phyloP scores from a whole-genome alignment of 2,329 filamentous ascomycete genomes.

The Pseudogymnoascus sp. region DNA sequence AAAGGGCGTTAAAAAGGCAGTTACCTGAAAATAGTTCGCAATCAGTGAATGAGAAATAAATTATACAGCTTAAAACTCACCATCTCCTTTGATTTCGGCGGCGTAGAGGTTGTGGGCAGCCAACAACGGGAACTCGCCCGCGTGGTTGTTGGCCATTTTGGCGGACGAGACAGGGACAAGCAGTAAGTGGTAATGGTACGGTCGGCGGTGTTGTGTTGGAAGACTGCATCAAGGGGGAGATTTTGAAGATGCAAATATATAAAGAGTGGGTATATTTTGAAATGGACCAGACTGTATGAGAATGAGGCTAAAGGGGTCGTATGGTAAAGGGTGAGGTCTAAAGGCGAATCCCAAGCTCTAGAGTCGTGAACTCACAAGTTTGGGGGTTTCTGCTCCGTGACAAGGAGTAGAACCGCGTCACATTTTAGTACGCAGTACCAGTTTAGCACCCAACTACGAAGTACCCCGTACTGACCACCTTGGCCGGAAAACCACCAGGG shows the following conservation, averaged over 20 bases:
- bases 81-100: slow-evolving; percentile 51
- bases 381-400: not conserved
- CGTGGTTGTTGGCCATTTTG: slow-evolving; percentile 8
- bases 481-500: slow-evolving; percentile 6
- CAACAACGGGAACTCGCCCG: slow-evolving; percentile 47
- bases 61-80: slow-evolving; percentile 35
- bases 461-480: slow-evolving; percentile 4
- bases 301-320: not conserved
- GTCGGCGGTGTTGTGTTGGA: slow-evolving; percentile 6
- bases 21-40: slow-evolving; percentile 43
- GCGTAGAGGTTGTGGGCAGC: slow-evolving; percentile 49
- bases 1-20: slow-evolving; percentile 61
- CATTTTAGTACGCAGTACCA: slow-evolving; percentile 8
- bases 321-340: not conserved
- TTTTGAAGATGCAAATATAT: slow-evolving; percentile 2
- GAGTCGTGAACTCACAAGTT: not conserved
- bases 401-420: slow-evolving; percentile 8
- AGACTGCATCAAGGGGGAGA: slow-evolving; percentile 2
- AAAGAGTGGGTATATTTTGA: not conserved
- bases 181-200: not conserved
- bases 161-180: not conserved
- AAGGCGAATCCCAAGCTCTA: not conserved
- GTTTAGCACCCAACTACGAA: not conserved
- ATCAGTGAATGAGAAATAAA: slow-evolving; percentile 13
- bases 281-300: not conserved